These are phyloP conservation scores for Zangia roseola DNA, from an alignment of 768 basidiomycete species.

Conservation along the genomic window DNA sequence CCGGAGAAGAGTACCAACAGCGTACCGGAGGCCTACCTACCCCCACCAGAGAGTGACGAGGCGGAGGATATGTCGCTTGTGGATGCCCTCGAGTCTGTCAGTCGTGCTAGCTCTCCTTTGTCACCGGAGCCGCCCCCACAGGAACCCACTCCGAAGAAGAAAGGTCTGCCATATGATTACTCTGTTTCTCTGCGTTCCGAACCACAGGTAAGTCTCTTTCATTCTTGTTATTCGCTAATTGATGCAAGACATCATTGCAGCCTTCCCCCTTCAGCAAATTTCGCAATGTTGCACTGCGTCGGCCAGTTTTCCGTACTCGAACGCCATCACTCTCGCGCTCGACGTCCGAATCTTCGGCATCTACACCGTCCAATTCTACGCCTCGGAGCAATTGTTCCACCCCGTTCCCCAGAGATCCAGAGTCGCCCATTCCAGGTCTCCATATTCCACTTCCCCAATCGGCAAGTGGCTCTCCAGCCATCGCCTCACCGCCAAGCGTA, in stretches of 20 bases:
- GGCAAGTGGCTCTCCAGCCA: conserved; percentile 47
- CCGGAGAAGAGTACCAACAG: conserved; percentile 47
- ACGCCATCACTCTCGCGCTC: conserved; percentile 70
- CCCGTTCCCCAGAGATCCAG: conserved; percentile 37
- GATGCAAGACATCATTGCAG: conserved; percentile 34
- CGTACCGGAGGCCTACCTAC: conserved; percentile 53
- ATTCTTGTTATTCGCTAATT: not conserved
- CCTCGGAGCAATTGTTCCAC: conserved; percentile 55
- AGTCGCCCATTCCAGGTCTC: conserved; percentile 47
- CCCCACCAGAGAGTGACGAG: conserved; percentile 44
- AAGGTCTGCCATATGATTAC: conserved; percentile 45
- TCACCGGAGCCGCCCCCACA: conserved; percentile 37
- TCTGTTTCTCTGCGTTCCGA: conserved; percentile 61
- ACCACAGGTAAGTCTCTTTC: conserved; percentile 45
- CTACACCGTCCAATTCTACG: conserved; percentile 64
- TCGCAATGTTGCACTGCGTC: conserved; percentile 60
- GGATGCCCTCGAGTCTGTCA: conserved; percentile 59
- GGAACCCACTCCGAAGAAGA: conserved; percentile 51
- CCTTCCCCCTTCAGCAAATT: conserved; percentile 61
- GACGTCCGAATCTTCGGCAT: conserved; percentile 49
- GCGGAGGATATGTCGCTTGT: conserved; percentile 48
- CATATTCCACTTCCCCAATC: conserved; percentile 54
- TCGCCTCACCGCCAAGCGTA: conserved; percentile 27
- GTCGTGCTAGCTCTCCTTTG: conserved; percentile 49
- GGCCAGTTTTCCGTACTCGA: conserved; percentile 48